These are phyloP conservation scores for Chenopodium suecicum DNA, from an alignment of 148 eudicot species.

Conservation along the genomic window DNA sequence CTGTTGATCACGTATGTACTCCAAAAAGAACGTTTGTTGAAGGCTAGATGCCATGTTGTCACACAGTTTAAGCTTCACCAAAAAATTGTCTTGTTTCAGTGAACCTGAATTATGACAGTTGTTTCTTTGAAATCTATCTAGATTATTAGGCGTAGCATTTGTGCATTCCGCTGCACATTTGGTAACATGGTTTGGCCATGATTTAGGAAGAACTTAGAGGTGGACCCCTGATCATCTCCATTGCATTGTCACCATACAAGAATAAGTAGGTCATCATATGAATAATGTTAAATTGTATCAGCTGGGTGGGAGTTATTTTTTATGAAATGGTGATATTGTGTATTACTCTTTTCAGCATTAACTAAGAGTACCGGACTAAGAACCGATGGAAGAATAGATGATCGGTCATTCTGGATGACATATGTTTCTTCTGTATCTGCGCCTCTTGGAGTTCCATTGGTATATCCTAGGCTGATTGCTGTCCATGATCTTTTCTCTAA, in stretches of 20 bases:
- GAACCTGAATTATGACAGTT: not conserved
- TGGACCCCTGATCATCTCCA: not conserved
- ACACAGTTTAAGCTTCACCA: not conserved
- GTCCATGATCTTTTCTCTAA: constrained; percentile 66
- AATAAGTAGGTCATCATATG: not conserved
- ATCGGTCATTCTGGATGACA: constrained; percentile 82
- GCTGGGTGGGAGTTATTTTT: not conserved
- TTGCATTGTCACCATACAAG: not conserved
- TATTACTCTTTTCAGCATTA: constrained; percentile 52
- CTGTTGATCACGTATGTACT: not conserved
- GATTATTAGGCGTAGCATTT: not conserved
- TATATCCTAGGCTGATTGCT: constrained; percentile 82
- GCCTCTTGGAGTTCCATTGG: constrained; percentile 74
- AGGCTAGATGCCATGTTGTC: not conserved
- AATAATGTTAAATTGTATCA: not conserved
- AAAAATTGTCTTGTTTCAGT: not conserved
- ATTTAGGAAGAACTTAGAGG: not conserved
- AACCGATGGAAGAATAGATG: constrained; percentile 82
- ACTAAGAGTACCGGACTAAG: constrained; percentile 74
- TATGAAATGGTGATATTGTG: not conserved
- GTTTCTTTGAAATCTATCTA: not conserved
- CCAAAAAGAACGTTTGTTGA: not conserved
- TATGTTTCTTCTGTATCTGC: constrained; percentile 74
- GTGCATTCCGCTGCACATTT: not conserved
- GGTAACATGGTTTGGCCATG: not conserved